These are phyloP conservation scores for Alternaria metachromatica DNA, from an alignment of 2,329 filamentous ascomycete genomes.

Conservation along the genomic window DNA sequence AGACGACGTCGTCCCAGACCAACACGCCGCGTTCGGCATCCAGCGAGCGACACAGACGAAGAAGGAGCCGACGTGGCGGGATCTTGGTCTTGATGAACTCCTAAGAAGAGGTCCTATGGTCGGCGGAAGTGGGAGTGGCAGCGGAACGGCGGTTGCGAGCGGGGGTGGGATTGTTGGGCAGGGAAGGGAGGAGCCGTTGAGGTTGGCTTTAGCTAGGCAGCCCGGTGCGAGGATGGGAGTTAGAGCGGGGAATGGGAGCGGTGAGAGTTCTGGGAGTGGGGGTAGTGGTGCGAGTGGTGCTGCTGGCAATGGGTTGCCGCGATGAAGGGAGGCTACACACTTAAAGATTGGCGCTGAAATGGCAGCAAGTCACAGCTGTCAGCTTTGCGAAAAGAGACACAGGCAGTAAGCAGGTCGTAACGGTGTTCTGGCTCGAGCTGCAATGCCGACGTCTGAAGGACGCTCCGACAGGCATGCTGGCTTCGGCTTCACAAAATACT, in stretches of 20 bases:
- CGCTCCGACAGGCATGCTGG: background rate
- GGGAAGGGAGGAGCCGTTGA: slow-evolving; percentile 35
- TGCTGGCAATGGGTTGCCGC: slow-evolving; percentile 43
- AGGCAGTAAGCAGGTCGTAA: background rate
- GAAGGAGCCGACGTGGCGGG: slow-evolving; percentile 78
- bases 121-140: slow-evolving; percentile 13
- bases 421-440: background rate
- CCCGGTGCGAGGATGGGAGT: slow-evolving; percentile 31
- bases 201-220: slow-evolving; percentile 41
- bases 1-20: slow-evolving; percentile 86
- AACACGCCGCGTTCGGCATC: slow-evolving; percentile 87
- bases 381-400: background rate
- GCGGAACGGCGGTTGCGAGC: slow-evolving; percentile 13
- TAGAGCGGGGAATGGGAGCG: slow-evolving; percentile 11
- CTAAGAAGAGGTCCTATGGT: slow-evolving; percentile 67
- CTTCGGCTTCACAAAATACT: background rate
- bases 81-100: slow-evolving; percentile 74
- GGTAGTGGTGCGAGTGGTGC: slow-evolving; percentile 16
- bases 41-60: slow-evolving; percentile 76
- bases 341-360: rapidly evolving
- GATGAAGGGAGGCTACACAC: slow-evolving; percentile 23
- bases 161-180: slow-evolving; percentile 3
- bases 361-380: background rate
- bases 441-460: background rate
- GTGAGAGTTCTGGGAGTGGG: slow-evolving; percentile 15